Percentiles rank a stretch among this genome's conserved stretches.
These are phyloP conservation scores for Metschnikowia sp. DNA, from an alignment of 805 yeast genomes.

Conservation along the genomic window DNA sequence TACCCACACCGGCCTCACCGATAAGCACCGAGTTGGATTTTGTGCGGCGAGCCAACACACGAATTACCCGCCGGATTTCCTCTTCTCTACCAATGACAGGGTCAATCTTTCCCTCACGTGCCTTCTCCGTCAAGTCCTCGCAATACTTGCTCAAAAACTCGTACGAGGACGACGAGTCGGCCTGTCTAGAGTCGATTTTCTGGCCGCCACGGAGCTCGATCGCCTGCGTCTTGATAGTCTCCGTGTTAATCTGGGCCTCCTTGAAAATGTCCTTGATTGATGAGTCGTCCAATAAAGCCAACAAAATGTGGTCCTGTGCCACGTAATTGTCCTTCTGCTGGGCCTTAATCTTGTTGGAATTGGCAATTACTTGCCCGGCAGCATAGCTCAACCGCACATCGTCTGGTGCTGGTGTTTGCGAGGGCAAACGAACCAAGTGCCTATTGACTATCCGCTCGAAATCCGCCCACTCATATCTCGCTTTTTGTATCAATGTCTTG, in stretches of 20 bases:
- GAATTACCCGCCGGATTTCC: constrained; percentile 91
- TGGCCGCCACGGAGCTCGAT: constrained; percentile 82
- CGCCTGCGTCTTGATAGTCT: constrained; percentile 73
- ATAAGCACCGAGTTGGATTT: constrained; percentile 95
- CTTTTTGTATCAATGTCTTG: constrained; percentile 79
- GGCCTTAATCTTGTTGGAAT: constrained; percentile 72
- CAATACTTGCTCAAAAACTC: constrained; percentile 91
- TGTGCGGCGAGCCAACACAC: constrained; percentile 94
- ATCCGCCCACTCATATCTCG: constrained; percentile 79
- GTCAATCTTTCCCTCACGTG: constrained; percentile 90
- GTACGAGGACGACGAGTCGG: constrained; percentile 80
- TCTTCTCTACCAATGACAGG: constrained; percentile 99
- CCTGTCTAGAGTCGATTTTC: constrained; percentile 88
- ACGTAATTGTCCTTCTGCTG: constrained; percentile 88
- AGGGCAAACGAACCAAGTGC: constrained; percentile 77
- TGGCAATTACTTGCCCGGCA: constrained; percentile 69
- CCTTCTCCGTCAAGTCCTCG: constrained; percentile 87
- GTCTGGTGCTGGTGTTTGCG: constrained; percentile 85
- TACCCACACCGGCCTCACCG: constrained; percentile 99
- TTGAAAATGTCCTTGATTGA: constrained; percentile 68
- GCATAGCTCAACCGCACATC: constrained; percentile 73
- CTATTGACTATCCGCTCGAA: constrained; percentile 80
- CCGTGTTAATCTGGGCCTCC: constrained; percentile 64
- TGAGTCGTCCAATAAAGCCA: constrained; percentile 80
- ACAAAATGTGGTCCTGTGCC: constrained; percentile 90